Percentiles rank a stretch among this genome's conserved stretches.
Conservation (phyloP, 2,329 filamentous ascomycete species). For the Juglanconis sp. region DNA sequence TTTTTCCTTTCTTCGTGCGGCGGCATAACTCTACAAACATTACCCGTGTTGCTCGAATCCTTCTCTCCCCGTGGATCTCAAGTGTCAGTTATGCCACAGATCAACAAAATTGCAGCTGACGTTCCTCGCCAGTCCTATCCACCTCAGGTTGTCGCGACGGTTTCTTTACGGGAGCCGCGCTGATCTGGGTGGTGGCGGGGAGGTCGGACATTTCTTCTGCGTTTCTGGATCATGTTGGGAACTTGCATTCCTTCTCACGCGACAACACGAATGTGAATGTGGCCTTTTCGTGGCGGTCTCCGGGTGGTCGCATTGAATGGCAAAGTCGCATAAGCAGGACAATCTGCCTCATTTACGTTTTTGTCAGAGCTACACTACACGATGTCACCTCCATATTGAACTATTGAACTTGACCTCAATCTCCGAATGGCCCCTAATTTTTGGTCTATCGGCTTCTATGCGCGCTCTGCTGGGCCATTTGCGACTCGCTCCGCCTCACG, state of each 20-base stretch:
- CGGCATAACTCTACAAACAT: slow-evolving; percentile 65
- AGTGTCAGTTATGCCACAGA: slow-evolving; percentile 78
- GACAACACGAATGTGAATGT: too few relatives aligned
- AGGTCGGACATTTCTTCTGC: slow-evolving; percentile 41
- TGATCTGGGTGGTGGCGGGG: slow-evolving; percentile 31
- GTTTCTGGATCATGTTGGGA: neutral
- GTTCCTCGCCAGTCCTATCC: slow-evolving; percentile 46
- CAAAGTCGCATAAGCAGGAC: neutral
- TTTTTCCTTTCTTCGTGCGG: slow-evolving; percentile 71
- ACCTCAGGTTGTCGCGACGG: slow-evolving; percentile 41
- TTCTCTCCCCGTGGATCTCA: slow-evolving; percentile 46
- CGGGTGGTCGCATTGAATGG: neutral
- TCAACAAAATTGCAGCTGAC: slow-evolving; percentile 70
- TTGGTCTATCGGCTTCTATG: slow-evolving; percentile 4
- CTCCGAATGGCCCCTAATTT: neutral
- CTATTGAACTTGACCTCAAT: neutral
- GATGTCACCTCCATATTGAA: neutral
- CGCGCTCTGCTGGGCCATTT: neutral
- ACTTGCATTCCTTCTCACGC: neutral
- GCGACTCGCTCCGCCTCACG: neutral
- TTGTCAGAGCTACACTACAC: neutral
- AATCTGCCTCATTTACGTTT: neutral
- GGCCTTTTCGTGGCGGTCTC: too few relatives aligned
- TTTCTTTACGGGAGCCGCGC: slow-evolving; percentile 20
- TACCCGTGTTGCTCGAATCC: slow-evolving; percentile 79